Base-by-base conservation (phyloP, 306 rosid species). In the Datisca glomerata region DNA sequence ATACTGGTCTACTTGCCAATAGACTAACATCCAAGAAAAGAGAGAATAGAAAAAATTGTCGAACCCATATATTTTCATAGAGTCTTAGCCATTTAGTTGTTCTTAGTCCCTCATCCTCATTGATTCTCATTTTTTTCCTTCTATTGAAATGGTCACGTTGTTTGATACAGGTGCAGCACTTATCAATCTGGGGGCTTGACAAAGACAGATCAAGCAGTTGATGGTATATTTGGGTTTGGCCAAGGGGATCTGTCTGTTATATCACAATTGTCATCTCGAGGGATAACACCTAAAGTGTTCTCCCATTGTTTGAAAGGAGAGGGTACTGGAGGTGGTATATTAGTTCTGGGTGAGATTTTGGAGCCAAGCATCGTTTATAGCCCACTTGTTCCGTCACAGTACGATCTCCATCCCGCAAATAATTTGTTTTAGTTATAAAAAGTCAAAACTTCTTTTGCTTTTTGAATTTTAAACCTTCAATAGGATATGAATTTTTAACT, bases 311-410 rank as follows among this genome's bases (percentile, higher is more conserved):
- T 89, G 50, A 89, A 74, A 67, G 97, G 95, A 63, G 95, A 74
- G 29, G 86, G 73, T 31, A 65, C 63, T 64, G 97, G 97, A 49
- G 97, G 97, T 32, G 97, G 97, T 38, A 74, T 89, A 49, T 68
- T 83, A 57, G 95, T 89, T 80, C 95, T 89, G 67, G 97, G 97
- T 49, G 93, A 89, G 75, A 84, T 89, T 66, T 49, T 80, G 82
- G 95, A 83, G 79, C 94, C 95, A 51, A 68, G 59, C 72, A 79
- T 89, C 60, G 93, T 70, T 47, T 89, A 83, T 63, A 83, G 81
- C 65, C 97, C 97, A 9, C 95, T 89, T 51, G 91, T 80, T 44
- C 93, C 93, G 14, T 83, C 86, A 14, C 97, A 83, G 97, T 89
- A 89, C 47, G 97, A 58, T 60, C 72, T 67, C 66, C 38, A 46